Evolutionary conservation across 805 yeast genomes (phyloP).

Genomic region (Teunomyces pallodes): DNA sequence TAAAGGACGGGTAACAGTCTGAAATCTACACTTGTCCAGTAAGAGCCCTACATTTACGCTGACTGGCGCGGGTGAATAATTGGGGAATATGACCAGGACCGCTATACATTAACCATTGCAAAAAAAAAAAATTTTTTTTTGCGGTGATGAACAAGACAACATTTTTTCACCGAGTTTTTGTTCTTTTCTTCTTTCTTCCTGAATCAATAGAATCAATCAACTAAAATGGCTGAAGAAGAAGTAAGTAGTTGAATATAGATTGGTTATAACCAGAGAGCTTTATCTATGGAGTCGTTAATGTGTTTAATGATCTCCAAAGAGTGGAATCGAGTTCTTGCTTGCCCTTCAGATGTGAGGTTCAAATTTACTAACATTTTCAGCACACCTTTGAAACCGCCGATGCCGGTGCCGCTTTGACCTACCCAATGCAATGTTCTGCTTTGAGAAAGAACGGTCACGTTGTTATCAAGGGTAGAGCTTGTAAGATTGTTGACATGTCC

Average conservation of each 20-base stretch:
- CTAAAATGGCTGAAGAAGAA: constrained; percentile 42
- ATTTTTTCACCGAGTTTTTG: constrained; percentile 1
- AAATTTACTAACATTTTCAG: constrained; percentile 41
- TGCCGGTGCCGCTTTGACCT: constrained; percentile 98
- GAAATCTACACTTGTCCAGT: constrained; percentile 2
- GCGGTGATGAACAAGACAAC: constrained; percentile 6
- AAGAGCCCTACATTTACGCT: constrained; percentile 3
- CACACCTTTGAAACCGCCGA: constrained; percentile 97
- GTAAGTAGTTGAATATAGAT: constrained; percentile 22
- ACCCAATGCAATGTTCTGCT: constrained; percentile 99
- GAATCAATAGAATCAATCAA: constrained; percentile 4
- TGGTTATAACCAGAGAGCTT: not conserved
- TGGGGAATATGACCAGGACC: constrained; percentile 1
- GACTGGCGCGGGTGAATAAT: constrained; percentile 2
- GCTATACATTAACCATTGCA: not conserved
- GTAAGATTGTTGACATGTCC: constrained; percentile 99
- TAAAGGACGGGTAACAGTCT: constrained; percentile 6
- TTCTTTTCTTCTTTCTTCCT: constrained; percentile 2
- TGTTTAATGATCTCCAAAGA: not conserved
- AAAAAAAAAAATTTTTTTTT: constrained; percentile 4
- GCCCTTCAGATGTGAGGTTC: not conserved
- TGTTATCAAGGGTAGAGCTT: constrained; percentile 97
- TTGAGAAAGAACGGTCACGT: constrained; percentile 99
- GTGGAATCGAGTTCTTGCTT: not conserved
- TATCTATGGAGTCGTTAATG: not conserved